phyloP scores from a whole-genome alignment of 352 stramenopile species.

The Phytophthora pini region DNA sequence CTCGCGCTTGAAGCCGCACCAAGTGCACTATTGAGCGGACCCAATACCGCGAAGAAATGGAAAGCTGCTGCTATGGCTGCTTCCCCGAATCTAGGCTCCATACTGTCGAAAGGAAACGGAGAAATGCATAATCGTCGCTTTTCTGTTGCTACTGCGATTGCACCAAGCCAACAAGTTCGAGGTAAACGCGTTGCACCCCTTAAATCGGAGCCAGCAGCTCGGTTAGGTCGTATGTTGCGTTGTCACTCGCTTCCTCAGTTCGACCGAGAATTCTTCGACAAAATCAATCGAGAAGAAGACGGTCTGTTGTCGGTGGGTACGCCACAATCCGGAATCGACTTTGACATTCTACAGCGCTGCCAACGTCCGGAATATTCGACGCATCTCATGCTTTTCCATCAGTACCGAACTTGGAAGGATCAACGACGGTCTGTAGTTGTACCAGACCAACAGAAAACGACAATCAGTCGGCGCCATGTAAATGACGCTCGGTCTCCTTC shows the following conservation, averaged over 20 bases:
- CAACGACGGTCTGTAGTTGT: conserved; percentile 1
- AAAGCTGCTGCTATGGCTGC: conserved; percentile 21
- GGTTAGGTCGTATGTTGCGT: conserved; percentile 41
- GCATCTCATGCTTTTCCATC: conserved; percentile 50
- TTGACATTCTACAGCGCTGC: conserved; percentile 63
- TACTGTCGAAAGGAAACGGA: conserved; percentile 12
- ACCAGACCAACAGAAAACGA: conserved; percentile 8
- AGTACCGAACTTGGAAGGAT: conserved; percentile 46
- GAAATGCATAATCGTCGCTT: conserved; percentile 5
- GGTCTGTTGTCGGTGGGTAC: not conserved
- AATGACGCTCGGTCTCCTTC: conserved; percentile 12
- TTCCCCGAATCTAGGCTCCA: conserved; percentile 12
- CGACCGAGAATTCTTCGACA: conserved; percentile 46
- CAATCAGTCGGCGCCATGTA: conserved; percentile 3
- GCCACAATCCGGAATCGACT: conserved; percentile 42
- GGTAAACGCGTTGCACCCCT: not conserved
- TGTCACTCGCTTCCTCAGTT: conserved; percentile 63
- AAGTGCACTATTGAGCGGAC: not conserved
- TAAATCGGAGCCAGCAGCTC: conserved; percentile 12
- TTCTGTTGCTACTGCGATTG: conserved; percentile 1
- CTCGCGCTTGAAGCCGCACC: not conserved
- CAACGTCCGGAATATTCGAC: conserved; percentile 53
- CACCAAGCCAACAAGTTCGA: not conserved
- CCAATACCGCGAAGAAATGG: conserved; percentile 17
- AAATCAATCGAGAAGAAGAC: conserved; percentile 12